Evolutionary conservation across 2,329 filamentous ascomycete species (phyloP).

Genomic region (Ceratocystis lukuohia): DNA sequence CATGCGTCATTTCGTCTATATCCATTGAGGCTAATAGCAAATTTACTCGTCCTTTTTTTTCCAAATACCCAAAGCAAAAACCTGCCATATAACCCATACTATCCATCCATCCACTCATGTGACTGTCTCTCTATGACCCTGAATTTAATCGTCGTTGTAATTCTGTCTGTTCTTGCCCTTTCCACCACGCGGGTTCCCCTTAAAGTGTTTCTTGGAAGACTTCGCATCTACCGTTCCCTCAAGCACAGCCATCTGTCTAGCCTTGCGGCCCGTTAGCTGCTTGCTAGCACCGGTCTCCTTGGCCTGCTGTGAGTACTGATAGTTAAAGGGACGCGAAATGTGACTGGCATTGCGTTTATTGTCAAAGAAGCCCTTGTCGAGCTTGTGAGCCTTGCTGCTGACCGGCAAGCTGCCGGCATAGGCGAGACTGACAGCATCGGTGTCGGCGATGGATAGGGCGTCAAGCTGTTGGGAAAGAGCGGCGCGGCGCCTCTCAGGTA

Average conservation of each 20-base stretch:
- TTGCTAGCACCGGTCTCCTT: conserved; percentile 36
- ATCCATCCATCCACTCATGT: background rate
- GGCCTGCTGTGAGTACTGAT: conserved; percentile 79
- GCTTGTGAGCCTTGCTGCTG: conserved; percentile 58
- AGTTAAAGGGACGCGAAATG: conserved; percentile 68
- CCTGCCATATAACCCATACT: background rate
- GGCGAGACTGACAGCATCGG: conserved; percentile 22
- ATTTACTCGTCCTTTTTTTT: too few relatives aligned
- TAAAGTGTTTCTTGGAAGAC: conserved; percentile 84
- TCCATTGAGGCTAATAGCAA: too few relatives aligned
- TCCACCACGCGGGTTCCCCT: conserved; percentile 52
- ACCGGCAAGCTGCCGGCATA: conserved; percentile 33
- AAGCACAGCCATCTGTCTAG: conserved; percentile 63
- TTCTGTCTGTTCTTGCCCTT: conserved; percentile 41
- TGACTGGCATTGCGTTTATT: conserved; percentile 48
- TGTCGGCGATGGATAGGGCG: conserved; percentile 32
- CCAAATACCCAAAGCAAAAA: too few relatives aligned
- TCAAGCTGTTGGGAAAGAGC: conserved; percentile 42
- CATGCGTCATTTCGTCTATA: too few relatives aligned
- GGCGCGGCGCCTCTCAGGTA: conserved; percentile 67
- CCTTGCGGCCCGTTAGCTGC: conserved; percentile 69
- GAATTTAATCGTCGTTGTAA: conserved; percentile 23
- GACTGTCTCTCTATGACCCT: background rate
- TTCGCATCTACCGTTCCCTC: conserved; percentile 75
- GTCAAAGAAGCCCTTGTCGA: conserved; percentile 87